Conservation (phyloP, 257 asterid species). For the Solanum rostratum region DNA sequence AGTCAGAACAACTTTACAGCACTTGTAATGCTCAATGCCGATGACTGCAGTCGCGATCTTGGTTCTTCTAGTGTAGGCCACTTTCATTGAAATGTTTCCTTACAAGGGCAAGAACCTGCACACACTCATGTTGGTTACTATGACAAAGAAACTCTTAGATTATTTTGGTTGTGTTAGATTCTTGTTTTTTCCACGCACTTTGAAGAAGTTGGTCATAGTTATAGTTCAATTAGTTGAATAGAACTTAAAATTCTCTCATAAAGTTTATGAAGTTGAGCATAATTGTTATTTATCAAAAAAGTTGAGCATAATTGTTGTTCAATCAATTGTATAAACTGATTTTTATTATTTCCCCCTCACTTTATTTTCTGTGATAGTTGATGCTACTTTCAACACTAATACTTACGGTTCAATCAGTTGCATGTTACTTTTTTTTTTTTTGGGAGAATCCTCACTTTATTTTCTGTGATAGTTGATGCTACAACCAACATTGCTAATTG, state of each 20-base stretch:
- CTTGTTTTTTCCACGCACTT: background rate
- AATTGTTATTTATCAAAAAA: background rate
- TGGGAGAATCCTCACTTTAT: background rate
- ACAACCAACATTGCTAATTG: background rate
- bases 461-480: background rate
- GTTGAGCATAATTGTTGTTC: background rate
- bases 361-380: background rate
- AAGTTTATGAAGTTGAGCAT: background rate
- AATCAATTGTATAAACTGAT: background rate
- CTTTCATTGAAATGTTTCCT: conserved; percentile 50
- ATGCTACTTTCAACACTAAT: background rate
- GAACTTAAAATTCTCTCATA: background rate
- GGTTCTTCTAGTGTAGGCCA: conserved; percentile 61
- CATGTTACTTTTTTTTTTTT: no score
- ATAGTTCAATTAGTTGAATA: background rate
- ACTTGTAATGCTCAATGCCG: conserved; percentile 52
- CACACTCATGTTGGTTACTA: conserved; percentile 64
- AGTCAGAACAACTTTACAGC: conserved; percentile 55
- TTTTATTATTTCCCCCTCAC: background rate
- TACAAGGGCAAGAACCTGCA: conserved; percentile 78
- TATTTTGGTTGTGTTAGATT: background rate
- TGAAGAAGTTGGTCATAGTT: background rate
- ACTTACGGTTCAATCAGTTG: no score
- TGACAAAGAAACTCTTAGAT: conserved; percentile 34
- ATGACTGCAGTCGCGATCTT: conserved; percentile 50